Evolutionary conservation across 345 rosid species (phyloP).

Genomic region (Schrenkiella parvula): DNA sequence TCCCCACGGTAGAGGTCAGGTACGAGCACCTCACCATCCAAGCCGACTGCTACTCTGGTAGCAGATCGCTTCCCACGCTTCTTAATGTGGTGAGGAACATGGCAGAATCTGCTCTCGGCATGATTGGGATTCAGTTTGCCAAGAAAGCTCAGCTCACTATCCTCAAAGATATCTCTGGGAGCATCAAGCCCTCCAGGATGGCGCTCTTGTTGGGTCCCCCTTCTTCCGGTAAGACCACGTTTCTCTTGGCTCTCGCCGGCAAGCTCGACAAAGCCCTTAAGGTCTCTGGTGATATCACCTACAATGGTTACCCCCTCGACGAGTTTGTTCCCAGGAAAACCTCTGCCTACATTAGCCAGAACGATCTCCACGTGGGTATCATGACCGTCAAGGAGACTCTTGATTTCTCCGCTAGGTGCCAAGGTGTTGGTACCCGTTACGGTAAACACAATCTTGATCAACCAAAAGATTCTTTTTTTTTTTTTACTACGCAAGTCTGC

Average conservation of each 20-base stretch:
- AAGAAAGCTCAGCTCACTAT: conserved; percentile 70
- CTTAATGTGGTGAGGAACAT: conserved; percentile 63
- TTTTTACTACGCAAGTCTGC: too few relatives aligned
- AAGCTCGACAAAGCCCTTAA: conserved; percentile 35
- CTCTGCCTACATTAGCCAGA: conserved; percentile 57
- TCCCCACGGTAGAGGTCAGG: conserved; percentile 81
- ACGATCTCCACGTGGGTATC: conserved; percentile 73
- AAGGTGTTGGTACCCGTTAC: conserved; percentile 58
- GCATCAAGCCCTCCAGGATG: conserved; percentile 80
- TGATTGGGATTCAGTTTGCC: conserved; percentile 56
- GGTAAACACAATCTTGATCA: conserved; percentile 8
- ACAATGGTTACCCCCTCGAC: conserved; percentile 50
- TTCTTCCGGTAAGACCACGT: conserved; percentile 85
- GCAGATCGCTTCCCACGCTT: conserved; percentile 79
- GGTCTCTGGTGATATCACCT: conserved; percentile 40
- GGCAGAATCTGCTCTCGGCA: conserved; percentile 55
- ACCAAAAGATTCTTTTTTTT: not conserved
- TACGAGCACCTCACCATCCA: conserved; percentile 57
- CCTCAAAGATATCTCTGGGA: conserved; percentile 71
- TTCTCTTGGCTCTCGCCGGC: conserved; percentile 73
- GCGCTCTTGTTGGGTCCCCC: conserved; percentile 82
- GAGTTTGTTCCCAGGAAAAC: conserved; percentile 45
- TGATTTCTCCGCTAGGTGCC: conserved; percentile 81
- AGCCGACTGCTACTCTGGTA: conserved; percentile 73
- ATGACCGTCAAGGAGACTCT: conserved; percentile 89